These are phyloP conservation scores for Ajuga reptans DNA, from an alignment of 305 asterid genomes.

Conservation along the genomic window DNA sequence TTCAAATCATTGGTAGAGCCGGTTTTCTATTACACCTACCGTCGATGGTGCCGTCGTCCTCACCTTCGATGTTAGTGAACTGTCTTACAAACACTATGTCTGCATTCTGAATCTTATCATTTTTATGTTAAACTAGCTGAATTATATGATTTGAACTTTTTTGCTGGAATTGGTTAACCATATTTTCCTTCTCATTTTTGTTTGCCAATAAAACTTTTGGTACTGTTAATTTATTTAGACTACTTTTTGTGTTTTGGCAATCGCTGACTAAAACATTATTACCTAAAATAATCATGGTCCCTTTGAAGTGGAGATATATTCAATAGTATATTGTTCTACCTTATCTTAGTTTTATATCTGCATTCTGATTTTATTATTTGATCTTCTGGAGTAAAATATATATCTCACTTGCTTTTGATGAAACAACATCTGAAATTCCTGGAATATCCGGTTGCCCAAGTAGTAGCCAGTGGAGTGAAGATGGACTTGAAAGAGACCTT, in stretches of 20 bases:
- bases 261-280: neutral
- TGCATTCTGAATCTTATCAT: slow-evolving; percentile 21
- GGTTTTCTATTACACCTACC: too few relatives aligned
- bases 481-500: slow-evolving; percentile 83
- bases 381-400: slow-evolving; percentile 17
- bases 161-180: slow-evolving; percentile 5
- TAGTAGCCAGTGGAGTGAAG: slow-evolving; percentile 65
- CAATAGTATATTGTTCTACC: neutral
- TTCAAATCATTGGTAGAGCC: slow-evolving; percentile 66
- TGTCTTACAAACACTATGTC: too few relatives aligned
- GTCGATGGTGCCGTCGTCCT: too few relatives aligned
- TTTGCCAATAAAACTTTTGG: slow-evolving; percentile 3
- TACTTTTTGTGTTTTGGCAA: neutral
- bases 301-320: neutral
- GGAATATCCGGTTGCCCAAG: slow-evolving; percentile 53
- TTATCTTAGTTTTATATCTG: slow-evolving; percentile 15
- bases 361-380: slow-evolving; percentile 5
- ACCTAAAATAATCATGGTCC: neutral
- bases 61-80: too few relatives aligned
- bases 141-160: neutral
- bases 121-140: slow-evolving; percentile 18
- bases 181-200: neutral
- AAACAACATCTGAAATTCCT: slow-evolving; percentile 41
- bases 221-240: neutral
- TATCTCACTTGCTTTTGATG: slow-evolving; percentile 19